phyloP scores from a whole-genome alignment of 2,329 filamentous ascomycete species.

The Chalaropsis ovoidea region DNA sequence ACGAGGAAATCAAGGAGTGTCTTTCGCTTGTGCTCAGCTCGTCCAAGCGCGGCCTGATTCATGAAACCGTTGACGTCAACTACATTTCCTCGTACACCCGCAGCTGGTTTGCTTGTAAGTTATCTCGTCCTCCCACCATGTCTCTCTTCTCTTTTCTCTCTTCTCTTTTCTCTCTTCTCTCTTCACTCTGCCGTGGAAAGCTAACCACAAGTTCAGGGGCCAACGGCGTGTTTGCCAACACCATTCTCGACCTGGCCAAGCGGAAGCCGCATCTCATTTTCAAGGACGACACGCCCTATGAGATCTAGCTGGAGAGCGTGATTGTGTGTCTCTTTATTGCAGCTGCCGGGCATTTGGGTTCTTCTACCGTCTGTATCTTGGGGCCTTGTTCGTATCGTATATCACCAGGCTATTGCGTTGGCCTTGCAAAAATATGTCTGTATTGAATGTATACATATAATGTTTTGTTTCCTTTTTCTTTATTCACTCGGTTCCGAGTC shows the following conservation, averaged over 20 bases:
- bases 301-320: slow-evolving; percentile 33
- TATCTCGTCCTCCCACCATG: not conserved
- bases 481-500: too few relatives aligned
- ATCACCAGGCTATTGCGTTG: too few relatives aligned
- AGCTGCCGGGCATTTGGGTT: not conserved
- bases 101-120: slow-evolving; percentile 80
- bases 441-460: too few relatives aligned
- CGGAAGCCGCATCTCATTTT: slow-evolving; percentile 85
- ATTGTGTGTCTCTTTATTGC: not conserved
- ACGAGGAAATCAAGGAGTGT: slow-evolving; percentile 67
- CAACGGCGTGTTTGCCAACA: slow-evolving; percentile 90
- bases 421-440: too few relatives aligned
- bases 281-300: slow-evolving; percentile 49
- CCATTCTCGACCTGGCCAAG: slow-evolving; percentile 78
- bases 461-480: too few relatives aligned
- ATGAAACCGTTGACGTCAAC: slow-evolving; percentile 86
- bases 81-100: slow-evolving; percentile 58
- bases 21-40: slow-evolving; percentile 65
- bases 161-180: not conserved
- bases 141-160: not conserved
- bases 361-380: not conserved
- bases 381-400: not conserved
- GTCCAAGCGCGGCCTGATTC: slow-evolving; percentile 67
- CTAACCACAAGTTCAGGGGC: slow-evolving; percentile 48
- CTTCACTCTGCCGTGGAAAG: slow-evolving; percentile 13